These are phyloP conservation scores for Sungouiozyma intestinalis DNA, from an alignment of 805 yeast genomes.

Conservation along the genomic window DNA sequence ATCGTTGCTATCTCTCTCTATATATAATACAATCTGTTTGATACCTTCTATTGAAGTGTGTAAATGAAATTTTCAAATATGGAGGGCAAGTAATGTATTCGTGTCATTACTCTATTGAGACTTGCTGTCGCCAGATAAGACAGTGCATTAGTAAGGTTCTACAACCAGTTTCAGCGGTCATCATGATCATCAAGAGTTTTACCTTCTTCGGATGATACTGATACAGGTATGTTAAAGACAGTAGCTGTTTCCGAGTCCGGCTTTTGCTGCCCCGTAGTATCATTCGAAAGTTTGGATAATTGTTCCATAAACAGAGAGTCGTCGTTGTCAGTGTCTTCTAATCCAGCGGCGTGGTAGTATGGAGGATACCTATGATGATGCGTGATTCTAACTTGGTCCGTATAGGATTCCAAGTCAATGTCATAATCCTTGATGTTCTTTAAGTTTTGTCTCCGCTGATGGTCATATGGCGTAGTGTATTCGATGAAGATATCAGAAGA, in stretches of 20 bases:
- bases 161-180: no score
- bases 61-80: background rate
- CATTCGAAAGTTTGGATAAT: background rate
- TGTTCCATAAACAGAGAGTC: background rate
- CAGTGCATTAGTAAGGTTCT: no score
- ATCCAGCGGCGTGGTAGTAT: background rate
- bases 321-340: background rate
- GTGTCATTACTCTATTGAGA: background rate
- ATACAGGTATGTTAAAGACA: background rate
- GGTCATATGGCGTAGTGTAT: constrained; percentile 14
- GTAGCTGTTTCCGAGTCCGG: background rate
- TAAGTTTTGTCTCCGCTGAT: constrained; percentile 2
- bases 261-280: background rate
- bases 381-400: background rate
- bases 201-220: background rate
- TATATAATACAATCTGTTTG: background rate
- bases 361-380: background rate
- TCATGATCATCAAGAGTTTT: background rate
- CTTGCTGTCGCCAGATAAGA: no score
- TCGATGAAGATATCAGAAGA: constrained; percentile 16
- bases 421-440: background rate
- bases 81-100: background rate
- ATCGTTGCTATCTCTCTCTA: background rate
- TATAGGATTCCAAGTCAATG: background rate
- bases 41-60: background rate